phyloP scores from a whole-genome alignment of 2,329 filamentous ascomycete genomes.

The Beauveria bassiana region DNA sequence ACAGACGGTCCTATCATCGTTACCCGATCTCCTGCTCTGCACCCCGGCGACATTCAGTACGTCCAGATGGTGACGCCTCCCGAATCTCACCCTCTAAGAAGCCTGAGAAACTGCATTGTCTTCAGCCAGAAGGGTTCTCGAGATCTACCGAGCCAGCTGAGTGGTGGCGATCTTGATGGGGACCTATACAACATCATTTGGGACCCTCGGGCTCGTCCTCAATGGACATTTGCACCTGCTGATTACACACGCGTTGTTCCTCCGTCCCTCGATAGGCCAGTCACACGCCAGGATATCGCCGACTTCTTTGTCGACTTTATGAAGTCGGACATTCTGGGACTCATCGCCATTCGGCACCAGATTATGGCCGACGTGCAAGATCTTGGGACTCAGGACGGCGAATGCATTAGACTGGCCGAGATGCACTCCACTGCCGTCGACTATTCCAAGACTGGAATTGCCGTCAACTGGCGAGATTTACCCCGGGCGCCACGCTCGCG shows the following conservation, averaged over 20 bases:
- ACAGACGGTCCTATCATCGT: constrained; percentile 46
- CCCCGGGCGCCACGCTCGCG: constrained; percentile 32
- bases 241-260: constrained; percentile 58
- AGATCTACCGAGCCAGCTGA: constrained; percentile 70
- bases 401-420: constrained; percentile 49
- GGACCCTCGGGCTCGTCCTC: constrained; percentile 46
- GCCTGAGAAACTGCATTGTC: constrained; percentile 65
- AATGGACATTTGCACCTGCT: constrained; percentile 45
- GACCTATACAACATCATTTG: constrained; percentile 77
- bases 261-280: constrained; percentile 48
- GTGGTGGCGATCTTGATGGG: constrained; percentile 77
- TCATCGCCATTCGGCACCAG: constrained; percentile 58
- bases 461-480: constrained; percentile 39
- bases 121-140: constrained; percentile 65
- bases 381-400: constrained; percentile 41
- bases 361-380: constrained; percentile 52
- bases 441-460: constrained; percentile 67
- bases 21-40: constrained; percentile 69
- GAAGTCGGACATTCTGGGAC: constrained; percentile 57
- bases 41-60: constrained; percentile 72
- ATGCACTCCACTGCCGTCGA: constrained; percentile 67
- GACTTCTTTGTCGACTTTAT: constrained; percentile 77
- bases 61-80: constrained; percentile 56
- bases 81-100: constrained; percentile 47
- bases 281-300: constrained; percentile 60